phyloP scores from a whole-genome alignment of 352 stramenopile species.

The Sclerospora graminicola region DNA sequence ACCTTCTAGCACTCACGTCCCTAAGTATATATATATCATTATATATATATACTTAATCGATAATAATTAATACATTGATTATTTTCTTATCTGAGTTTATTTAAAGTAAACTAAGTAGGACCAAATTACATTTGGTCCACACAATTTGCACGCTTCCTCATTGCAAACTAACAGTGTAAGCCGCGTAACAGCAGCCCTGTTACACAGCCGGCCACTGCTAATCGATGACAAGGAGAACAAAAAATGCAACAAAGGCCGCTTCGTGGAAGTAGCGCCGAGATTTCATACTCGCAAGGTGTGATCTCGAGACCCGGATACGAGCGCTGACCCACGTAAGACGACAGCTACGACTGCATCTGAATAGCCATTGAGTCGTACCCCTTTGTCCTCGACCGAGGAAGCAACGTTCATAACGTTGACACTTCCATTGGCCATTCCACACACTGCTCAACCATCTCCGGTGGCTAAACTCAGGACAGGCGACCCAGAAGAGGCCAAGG shows the following conservation, averaged over 20 bases:
- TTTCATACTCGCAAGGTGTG: constrained; percentile 67
- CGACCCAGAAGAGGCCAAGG: constrained; percentile 14
- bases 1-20: too few relatives aligned
- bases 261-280: constrained; percentile 45
- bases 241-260: constrained; percentile 50
- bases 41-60: too few relatives aligned
- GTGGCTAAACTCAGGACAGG: constrained; percentile 52
- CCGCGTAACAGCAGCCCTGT: too few relatives aligned
- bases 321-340: constrained; percentile 43
- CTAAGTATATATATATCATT: too few relatives aligned
- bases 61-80: too few relatives aligned
- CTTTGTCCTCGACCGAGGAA: constrained; percentile 20
- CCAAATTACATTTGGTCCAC: too few relatives aligned
- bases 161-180: too few relatives aligned
- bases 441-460: constrained; percentile 36
- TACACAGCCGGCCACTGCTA: background rate
- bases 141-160: too few relatives aligned
- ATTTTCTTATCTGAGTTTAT: too few relatives aligned
- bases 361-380: constrained; percentile 46
- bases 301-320: constrained; percentile 68
- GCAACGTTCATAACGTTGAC: constrained; percentile 34
- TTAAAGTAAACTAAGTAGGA: too few relatives aligned
- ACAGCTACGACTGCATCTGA: constrained; percentile 40
- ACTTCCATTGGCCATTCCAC: constrained; percentile 29
- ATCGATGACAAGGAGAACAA: constrained; percentile 33